phyloP scores from a whole-genome alignment of 2,329 filamentous ascomycete genomes.

The Meredithiella fracta region DNA sequence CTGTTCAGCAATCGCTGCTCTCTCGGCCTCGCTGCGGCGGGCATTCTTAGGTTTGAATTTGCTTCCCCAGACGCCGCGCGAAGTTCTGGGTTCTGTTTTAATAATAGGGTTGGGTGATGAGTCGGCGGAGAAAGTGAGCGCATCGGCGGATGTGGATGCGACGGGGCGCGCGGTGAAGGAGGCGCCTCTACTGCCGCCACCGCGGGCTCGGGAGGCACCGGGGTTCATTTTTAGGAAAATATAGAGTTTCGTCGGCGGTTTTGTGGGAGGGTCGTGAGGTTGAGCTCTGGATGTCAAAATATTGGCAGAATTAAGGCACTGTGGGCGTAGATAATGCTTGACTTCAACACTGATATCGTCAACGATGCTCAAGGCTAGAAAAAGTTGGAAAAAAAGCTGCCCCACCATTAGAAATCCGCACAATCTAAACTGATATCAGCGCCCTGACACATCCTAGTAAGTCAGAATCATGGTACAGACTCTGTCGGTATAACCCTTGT shows the following conservation, averaged over 20 bases:
- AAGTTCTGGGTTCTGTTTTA: constrained; percentile 6
- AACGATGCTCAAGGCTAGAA: background rate
- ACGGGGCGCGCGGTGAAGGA: constrained; percentile 9
- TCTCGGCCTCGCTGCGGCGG: constrained; percentile 33
- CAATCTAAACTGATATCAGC: background rate
- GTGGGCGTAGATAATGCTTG: background rate
- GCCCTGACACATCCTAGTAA: background rate
- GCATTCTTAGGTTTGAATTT: constrained; percentile 33
- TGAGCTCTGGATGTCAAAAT: background rate
- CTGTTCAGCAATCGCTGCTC: constrained; percentile 30
- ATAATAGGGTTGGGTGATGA: constrained; percentile 1
- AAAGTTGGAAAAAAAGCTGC: constrained; percentile 2
- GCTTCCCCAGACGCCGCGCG: constrained; percentile 18
- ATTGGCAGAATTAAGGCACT: background rate
- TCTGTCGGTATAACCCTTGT: background rate
- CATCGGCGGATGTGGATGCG: background rate
- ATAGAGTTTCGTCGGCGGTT: background rate
- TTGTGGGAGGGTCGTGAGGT: background rate
- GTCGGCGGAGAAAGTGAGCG: background rate
- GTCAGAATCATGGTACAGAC: no score
- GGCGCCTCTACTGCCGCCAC: constrained; percentile 10
- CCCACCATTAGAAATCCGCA: constrained; percentile 7
- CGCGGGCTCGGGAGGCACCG: constrained; percentile 4
- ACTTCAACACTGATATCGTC: background rate
- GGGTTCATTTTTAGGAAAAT: constrained; percentile 1